phyloP scores from a whole-genome alignment of 2,329 filamentous ascomycete species.

The Xylariaceae sp. region DNA sequence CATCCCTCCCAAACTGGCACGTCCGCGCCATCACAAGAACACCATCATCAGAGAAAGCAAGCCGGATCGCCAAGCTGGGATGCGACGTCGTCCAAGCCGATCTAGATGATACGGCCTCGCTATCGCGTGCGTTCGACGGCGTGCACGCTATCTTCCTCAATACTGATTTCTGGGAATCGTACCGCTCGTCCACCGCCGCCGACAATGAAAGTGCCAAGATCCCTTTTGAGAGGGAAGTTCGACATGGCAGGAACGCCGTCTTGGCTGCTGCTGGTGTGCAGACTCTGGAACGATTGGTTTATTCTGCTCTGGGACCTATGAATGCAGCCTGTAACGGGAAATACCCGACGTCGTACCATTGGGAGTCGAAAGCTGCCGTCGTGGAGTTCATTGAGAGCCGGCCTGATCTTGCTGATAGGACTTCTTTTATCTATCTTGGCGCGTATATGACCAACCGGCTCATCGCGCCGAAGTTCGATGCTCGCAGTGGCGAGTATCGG shows the following conservation, averaged over 20 bases:
- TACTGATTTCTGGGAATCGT: constrained; percentile 21
- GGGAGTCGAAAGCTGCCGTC: constrained; percentile 30
- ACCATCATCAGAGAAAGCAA: constrained; percentile 11
- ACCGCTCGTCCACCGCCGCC: constrained; percentile 4
- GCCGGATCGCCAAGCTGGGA: constrained; percentile 14
- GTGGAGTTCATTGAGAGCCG: constrained; percentile 9
- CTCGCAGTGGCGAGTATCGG: constrained; percentile 30
- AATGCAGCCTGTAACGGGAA: constrained; percentile 23
- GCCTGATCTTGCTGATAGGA: constrained; percentile 31
- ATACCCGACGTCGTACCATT: constrained; percentile 30
- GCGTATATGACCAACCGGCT: constrained; percentile 34
- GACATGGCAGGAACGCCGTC: constrained; percentile 30
- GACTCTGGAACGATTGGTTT: constrained; percentile 29
- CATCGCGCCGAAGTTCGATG: constrained; percentile 30
- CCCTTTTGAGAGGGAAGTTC: no score
- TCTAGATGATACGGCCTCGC: constrained; percentile 9
- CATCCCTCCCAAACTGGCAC: constrained; percentile 16
- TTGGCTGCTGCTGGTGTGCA: constrained; percentile 28
- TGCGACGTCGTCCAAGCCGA: constrained; percentile 21
- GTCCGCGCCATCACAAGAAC: constrained; percentile 21
- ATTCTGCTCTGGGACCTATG: constrained; percentile 26
- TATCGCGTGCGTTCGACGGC: constrained; percentile 20
- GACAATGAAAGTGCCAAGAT: no score
- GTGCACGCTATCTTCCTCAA: constrained; percentile 25
- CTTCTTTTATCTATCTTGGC: constrained; percentile 33